A percentile compares a stretch with the other conserved stretches of the same genome.
These are phyloP conservation scores for Skeletonema costatum DNA, from an alignment of 108 stramenopile species.

Conservation along the genomic window DNA sequence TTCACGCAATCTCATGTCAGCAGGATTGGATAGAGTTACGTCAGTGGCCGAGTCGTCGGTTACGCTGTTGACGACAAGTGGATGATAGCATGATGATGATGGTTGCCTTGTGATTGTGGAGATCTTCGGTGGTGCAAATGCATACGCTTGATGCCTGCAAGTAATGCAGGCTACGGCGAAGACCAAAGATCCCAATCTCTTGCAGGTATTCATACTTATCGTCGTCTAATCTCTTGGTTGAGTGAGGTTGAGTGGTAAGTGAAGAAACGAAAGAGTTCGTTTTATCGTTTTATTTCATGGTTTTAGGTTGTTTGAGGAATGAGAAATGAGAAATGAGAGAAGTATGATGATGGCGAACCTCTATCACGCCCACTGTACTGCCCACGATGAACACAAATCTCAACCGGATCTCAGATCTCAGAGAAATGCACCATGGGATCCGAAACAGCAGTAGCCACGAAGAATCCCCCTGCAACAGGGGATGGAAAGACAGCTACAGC, in stretches of 20 bases:
- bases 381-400: too few relatives aligned
- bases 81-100: background rate
- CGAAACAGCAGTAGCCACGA: background rate
- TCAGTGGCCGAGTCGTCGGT: background rate
- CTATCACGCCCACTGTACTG: too few relatives aligned
- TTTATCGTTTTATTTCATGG: too few relatives aligned
- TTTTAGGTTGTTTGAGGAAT: too few relatives aligned
- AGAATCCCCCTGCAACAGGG: background rate
- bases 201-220: background rate
- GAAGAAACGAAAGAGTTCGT: too few relatives aligned
- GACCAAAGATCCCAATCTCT: background rate
- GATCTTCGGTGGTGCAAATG: background rate
- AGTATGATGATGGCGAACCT: too few relatives aligned
- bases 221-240: background rate
- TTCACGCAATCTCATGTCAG: conserved; percentile 44
- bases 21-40: background rate
- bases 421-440: background rate
- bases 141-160: background rate
- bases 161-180: background rate
- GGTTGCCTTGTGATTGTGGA: background rate
- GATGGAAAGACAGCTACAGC: background rate
- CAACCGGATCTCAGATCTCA: too few relatives aligned
- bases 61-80: background rate
- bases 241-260: too few relatives aligned
- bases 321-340: too few relatives aligned